Evolutionary conservation across 2,329 filamentous ascomycete species (phyloP).

Genomic region (Colletotrichum magnum): DNA sequence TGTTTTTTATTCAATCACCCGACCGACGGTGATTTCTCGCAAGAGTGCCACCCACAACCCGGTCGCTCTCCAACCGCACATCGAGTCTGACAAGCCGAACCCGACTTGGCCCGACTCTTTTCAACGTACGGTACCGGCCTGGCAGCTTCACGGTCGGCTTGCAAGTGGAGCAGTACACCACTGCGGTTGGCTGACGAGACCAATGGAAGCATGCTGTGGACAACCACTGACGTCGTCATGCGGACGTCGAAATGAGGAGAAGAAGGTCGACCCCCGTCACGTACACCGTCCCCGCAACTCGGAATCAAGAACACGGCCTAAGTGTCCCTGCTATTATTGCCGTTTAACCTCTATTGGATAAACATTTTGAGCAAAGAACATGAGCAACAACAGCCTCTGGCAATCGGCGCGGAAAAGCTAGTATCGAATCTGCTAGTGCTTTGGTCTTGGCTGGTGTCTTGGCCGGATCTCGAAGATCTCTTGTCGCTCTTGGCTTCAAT

Average conservation of each 20-base stretch:
- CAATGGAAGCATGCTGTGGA: slow-evolving; percentile 13
- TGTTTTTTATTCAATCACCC: too few species aligned
- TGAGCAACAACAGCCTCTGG: too few species aligned
- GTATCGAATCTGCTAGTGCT: too few species aligned
- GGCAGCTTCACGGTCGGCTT: slow-evolving; percentile 1
- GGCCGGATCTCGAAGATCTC: too few species aligned
- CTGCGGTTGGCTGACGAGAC: neutral
- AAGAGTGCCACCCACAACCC: too few species aligned
- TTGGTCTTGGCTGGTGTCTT: too few species aligned
- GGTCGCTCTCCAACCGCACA: neutral
- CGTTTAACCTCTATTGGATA: too few species aligned
- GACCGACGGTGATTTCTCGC: too few species aligned
- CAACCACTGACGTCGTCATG: slow-evolving; percentile 17
- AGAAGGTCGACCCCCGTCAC: neutral
- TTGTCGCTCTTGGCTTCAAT: too few species aligned
- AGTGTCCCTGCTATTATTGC: too few species aligned
- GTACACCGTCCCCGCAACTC: neutral
- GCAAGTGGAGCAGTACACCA: slow-evolving; percentile 2
- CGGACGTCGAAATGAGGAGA: slow-evolving; percentile 19
- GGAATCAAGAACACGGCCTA: neutral
- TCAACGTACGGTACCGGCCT: neutral
- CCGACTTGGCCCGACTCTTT: slow-evolving; percentile 3
- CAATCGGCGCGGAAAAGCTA: too few species aligned
- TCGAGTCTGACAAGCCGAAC: neutral
- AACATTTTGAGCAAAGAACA: too few species aligned